phyloP scores from a whole-genome alignment of 2,329 filamentous ascomycete species.

The Alternaria ethzedia region DNA sequence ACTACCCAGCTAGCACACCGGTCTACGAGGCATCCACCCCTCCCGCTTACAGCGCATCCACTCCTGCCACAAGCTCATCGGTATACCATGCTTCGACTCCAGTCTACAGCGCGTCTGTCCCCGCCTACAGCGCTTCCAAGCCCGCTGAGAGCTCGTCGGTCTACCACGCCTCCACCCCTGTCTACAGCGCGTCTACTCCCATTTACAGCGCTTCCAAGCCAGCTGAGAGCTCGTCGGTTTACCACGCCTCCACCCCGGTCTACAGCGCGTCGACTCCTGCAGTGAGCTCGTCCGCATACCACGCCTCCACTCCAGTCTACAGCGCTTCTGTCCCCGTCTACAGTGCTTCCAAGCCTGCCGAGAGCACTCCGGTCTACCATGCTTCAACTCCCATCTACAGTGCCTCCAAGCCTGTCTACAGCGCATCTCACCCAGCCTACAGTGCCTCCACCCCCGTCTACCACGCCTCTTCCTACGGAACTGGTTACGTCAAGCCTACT shows the following conservation, averaged over 20 bases:
- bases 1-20: not conserved
- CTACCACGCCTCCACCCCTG: not conserved
- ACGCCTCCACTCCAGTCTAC: not conserved
- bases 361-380: not conserved
- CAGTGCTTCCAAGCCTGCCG: not conserved
- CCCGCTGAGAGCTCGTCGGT: not conserved
- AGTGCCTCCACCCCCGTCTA: constrained; percentile 3
- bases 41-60: not conserved
- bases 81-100: constrained; percentile 1
- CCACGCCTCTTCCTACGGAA: constrained; percentile 18
- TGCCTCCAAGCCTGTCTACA: not conserved
- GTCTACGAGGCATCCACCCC: not conserved
- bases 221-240: not conserved
- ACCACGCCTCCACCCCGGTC: not conserved
- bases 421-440: not conserved
- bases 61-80: not conserved
- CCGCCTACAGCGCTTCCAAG: not conserved
- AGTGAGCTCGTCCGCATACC: not conserved
- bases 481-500: constrained; percentile 2
- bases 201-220: not conserved
- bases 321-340: not conserved
- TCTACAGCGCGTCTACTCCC: not conserved
- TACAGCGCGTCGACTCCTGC: constrained; percentile 1
- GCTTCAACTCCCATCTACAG: not conserved
- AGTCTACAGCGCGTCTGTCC: not conserved